Evolutionary conservation across 2,329 filamentous ascomycete genomes (phyloP).

Genomic region (Triangularia setosa): DNA sequence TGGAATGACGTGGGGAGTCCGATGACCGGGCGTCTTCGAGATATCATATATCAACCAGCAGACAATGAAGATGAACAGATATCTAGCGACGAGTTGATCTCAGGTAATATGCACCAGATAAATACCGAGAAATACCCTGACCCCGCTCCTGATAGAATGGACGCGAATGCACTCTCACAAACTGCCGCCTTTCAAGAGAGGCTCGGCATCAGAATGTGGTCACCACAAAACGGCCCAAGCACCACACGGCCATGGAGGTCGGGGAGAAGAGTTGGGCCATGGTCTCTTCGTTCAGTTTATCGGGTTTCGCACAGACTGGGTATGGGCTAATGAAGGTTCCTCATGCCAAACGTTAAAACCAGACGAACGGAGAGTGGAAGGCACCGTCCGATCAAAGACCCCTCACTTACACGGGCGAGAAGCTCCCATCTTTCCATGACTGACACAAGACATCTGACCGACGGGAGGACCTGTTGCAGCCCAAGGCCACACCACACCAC

Average conservation of each 20-base stretch:
- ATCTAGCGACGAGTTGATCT: neutral
- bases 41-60: neutral
- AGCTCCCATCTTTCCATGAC: neutral
- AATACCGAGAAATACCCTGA: conserved; percentile 11
- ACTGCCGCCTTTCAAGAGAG: neutral
- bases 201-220: neutral
- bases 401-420: neutral
- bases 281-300: too few species aligned
- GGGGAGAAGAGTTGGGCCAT: too few species aligned
- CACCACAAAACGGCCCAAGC: neutral
- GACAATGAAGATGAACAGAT: neutral
- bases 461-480: neutral
- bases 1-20: neutral
- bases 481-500: neutral
- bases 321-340: neutral
- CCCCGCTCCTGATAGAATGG: conserved; percentile 9
- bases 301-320: neutral
- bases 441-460: neutral
- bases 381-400: neutral
- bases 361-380: too few species aligned
- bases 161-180: conserved; percentile 5
- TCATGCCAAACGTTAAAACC: neutral
- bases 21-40: neutral
- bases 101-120: neutral
- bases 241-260: neutral